Conservation (phyloP, 2,329 filamentous ascomycete genomes). For the Neopestalotiopsis sp. region DNA sequence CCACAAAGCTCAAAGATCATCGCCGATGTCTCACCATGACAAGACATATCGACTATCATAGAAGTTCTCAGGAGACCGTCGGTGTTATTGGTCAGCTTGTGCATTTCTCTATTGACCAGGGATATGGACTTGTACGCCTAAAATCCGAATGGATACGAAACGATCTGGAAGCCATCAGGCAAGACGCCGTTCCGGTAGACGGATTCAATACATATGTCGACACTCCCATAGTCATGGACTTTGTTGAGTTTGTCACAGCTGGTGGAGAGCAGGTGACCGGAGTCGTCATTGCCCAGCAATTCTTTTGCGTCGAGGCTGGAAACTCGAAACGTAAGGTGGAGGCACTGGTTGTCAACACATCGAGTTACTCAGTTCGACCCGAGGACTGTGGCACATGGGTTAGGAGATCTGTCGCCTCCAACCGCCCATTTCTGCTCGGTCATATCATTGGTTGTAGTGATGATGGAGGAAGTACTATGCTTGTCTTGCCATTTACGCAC, state of each 20-base stretch:
- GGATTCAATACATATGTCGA: conserved; percentile 16
- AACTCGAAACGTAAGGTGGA: conserved; percentile 9
- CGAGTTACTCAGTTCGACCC: conserved; percentile 19
- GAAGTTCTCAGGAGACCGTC: conserved; percentile 15
- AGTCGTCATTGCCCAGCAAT: conserved; percentile 17
- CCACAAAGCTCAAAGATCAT: conserved; percentile 17
- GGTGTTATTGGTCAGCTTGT: conserved; percentile 18
- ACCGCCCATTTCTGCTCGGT: conserved; percentile 19
- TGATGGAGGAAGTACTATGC: conserved; percentile 16
- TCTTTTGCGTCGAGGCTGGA: conserved; percentile 16
- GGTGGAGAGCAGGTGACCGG: conserved; percentile 22
- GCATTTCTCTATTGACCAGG: conserved; percentile 21
- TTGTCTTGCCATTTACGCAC: conserved; percentile 17
- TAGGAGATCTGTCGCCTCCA: conserved; percentile 20
- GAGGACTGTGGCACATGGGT: conserved; percentile 23
- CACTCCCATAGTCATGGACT: conserved; percentile 20
- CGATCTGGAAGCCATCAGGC: conserved; percentile 16
- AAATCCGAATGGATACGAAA: conserved; percentile 16
- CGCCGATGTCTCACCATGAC: conserved; percentile 14
- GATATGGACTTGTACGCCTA: conserved; percentile 21
- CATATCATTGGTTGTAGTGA: conserved; percentile 20
- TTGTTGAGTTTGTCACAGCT: conserved; percentile 21
- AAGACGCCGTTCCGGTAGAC: conserved; percentile 18
- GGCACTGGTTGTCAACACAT: conserved; percentile 20
- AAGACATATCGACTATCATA: conserved; percentile 15